Percentiles rank a stretch among this genome's conserved stretches.
Conservation (phyloP, 345 rosid species). For the Ceriops zippeliana region DNA sequence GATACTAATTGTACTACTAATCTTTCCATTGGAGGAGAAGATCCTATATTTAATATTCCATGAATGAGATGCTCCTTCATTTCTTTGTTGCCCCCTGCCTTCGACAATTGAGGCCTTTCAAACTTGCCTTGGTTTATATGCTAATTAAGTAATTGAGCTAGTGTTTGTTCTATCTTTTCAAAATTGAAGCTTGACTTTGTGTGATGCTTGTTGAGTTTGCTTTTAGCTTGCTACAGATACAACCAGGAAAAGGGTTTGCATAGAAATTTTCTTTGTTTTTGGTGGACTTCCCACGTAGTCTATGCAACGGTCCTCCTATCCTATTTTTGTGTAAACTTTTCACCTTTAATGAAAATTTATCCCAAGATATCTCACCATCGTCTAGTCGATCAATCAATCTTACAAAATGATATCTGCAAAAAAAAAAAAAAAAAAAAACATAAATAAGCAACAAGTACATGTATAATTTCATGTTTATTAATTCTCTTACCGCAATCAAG, state of each 20-base stretch:
- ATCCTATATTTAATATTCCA: too few relatives aligned
- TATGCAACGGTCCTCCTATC: constrained; percentile 46
- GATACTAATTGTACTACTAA: too few relatives aligned
- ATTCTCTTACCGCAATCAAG: too few relatives aligned
- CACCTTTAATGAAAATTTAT: constrained; percentile 40
- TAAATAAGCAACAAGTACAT: not conserved
- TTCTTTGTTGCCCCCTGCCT: too few relatives aligned
- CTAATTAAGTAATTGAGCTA: not conserved
- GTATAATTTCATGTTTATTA: too few relatives aligned
- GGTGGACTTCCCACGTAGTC: constrained; percentile 35
- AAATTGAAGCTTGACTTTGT: not conserved
- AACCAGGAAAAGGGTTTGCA: constrained; percentile 73
- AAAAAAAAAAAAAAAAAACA: constrained; percentile 7
- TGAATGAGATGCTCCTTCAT: too few relatives aligned
- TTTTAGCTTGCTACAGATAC: constrained; percentile 48
- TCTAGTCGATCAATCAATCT: constrained; percentile 55
- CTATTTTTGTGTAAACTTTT: constrained; percentile 46
- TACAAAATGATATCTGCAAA: constrained; percentile 50
- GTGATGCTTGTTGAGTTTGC: not conserved
- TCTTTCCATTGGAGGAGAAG: too few relatives aligned
- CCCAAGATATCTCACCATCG: constrained; percentile 41
- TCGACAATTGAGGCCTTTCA: too few relatives aligned
- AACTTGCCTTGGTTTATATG: too few relatives aligned
- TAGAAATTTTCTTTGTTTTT: constrained; percentile 59
- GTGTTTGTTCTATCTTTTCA: not conserved